Evolutionary conservation across 768 basidiomycete species (phyloP).

Genomic region (Symmetrospora coprosmae): DNA sequence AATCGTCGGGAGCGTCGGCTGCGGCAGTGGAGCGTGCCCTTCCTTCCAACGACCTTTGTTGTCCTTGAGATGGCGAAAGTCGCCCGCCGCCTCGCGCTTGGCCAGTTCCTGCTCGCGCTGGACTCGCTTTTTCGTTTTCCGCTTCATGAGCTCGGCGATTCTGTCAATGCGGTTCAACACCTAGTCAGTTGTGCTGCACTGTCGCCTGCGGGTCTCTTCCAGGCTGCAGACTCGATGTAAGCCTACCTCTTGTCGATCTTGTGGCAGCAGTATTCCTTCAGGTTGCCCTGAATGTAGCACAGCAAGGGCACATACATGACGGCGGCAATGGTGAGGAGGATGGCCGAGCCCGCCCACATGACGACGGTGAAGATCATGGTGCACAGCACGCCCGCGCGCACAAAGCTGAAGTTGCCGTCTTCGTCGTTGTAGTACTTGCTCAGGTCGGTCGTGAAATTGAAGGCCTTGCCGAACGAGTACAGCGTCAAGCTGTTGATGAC

Average conservation of each 20-base stretch:
- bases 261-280: conserved; percentile 99
- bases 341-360: conserved; percentile 68
- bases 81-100: conserved; percentile 79
- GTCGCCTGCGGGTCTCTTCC: neutral
- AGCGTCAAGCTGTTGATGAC: conserved; percentile 94
- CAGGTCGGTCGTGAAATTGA: conserved; percentile 60
- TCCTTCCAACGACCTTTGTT: conserved; percentile 55
- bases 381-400: conserved; percentile 69
- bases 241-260: conserved; percentile 81
- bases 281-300: conserved; percentile 86
- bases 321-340: conserved; percentile 68
- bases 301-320: conserved; percentile 85
- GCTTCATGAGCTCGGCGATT: conserved; percentile 82
- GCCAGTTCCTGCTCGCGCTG: conserved; percentile 66
- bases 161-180: conserved; percentile 44
- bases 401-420: conserved; percentile 37
- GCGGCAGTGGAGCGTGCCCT: conserved; percentile 57
- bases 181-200: neutral
- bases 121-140: conserved; percentile 71
- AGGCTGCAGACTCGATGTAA: conserved; percentile 9
- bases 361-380: conserved; percentile 80
- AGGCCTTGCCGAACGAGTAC: conserved; percentile 66
- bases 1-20: conserved; percentile 90
- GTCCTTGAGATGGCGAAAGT: conserved; percentile 79
- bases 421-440: conserved; percentile 43